These are phyloP conservation scores for Trifolium subterraneum DNA, from an alignment of 306 rosid genomes.

Conservation along the genomic window DNA sequence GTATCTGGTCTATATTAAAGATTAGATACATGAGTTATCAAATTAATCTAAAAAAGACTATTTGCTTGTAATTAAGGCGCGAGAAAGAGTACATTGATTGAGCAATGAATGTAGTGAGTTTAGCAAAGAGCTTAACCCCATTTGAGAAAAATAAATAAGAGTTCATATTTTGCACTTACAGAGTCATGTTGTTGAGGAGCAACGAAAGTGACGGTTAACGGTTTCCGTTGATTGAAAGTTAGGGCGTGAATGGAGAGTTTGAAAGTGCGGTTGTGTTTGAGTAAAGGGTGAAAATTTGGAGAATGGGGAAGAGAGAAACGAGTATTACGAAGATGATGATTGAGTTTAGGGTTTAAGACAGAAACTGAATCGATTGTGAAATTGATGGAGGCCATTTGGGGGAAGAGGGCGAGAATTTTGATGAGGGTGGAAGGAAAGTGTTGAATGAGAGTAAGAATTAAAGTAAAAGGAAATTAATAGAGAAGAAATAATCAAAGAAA, in stretches of 20 bases:
- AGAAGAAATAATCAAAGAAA: background rate
- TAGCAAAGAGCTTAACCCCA: background rate
- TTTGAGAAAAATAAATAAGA: slow-evolving; percentile 11
- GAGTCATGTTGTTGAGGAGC: slow-evolving; percentile 67
- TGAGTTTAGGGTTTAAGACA: slow-evolving; percentile 64
- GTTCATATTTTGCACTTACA: slow-evolving; percentile 49
- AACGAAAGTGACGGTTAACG: slow-evolving; percentile 49
- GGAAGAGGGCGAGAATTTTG: slow-evolving; percentile 23
- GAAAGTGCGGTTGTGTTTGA: slow-evolving; percentile 43
- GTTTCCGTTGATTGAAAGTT: slow-evolving; percentile 46
- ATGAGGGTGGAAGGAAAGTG: no score
- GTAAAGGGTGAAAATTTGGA: slow-evolving; percentile 55
- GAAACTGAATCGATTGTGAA: slow-evolving; percentile 65
- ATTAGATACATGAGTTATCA: no score
- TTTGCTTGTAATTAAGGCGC: no score
- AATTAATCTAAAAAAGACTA: no score
- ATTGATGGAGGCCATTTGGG: slow-evolving; percentile 41
- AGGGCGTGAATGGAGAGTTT: slow-evolving; percentile 40
- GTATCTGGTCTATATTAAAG: no score
- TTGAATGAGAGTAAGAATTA: background rate
- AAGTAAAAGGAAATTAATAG: background rate
- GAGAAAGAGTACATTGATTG: background rate
- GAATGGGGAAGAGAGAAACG: slow-evolving; percentile 24
- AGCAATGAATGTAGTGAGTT: background rate
- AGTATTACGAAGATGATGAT: slow-evolving; percentile 24